phyloP scores from a whole-genome alignment of 164 flowering plant genomes.

The Stephania japonica region DNA sequence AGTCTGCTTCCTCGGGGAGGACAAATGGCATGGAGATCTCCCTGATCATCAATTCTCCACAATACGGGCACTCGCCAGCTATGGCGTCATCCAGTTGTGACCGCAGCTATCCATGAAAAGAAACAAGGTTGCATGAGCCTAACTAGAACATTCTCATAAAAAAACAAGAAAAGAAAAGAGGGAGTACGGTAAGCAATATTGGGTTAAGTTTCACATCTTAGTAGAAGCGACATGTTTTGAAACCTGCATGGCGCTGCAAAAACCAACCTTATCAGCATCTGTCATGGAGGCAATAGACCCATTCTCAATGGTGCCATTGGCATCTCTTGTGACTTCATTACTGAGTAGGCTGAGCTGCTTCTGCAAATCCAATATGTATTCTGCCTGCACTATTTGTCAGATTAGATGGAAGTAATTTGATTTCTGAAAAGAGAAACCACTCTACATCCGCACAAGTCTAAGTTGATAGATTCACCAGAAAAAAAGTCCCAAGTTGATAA shows the following conservation, averaged over 20 bases:
- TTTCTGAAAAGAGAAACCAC: background rate
- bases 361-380: constrained; percentile 80
- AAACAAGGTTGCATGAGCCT: background rate
- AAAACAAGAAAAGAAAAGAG: too few relatives aligned
- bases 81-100: constrained; percentile 93
- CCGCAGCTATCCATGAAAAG: constrained; percentile 45
- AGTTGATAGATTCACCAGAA: too few relatives aligned
- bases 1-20: constrained; percentile 53
- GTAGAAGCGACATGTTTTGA: background rate
- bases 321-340: constrained; percentile 40
- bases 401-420: background rate
- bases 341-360: constrained; percentile 81
- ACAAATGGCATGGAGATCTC: constrained; percentile 87
- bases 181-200: background rate
- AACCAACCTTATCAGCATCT: constrained; percentile 68
- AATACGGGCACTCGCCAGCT: constrained; percentile 97
- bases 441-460: background rate
- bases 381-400: constrained; percentile 54
- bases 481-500: too few relatives aligned
- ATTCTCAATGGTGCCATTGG: constrained; percentile 49
- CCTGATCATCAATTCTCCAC: constrained; percentile 92
- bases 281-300: constrained; percentile 50
- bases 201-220: background rate
- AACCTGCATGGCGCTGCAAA: background rate
- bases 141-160: background rate